Percentiles rank a stretch among this genome's conserved stretches.
These are phyloP conservation scores for Alloteropsis semialata DNA, from an alignment of 176 grass and related monocot species.

Conservation along the genomic window DNA sequence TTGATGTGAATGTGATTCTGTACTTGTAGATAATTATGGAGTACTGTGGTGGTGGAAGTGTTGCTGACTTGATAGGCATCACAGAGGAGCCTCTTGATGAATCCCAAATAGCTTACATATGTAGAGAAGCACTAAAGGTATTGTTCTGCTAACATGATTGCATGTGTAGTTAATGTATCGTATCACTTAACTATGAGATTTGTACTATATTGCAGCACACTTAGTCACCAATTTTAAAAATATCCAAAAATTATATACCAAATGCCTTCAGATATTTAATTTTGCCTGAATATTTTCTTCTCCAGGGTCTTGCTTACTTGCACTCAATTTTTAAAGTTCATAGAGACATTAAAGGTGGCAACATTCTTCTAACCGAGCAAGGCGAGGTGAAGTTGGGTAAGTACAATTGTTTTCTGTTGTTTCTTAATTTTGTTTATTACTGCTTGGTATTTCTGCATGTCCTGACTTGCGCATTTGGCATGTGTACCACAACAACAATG, in stretches of 20 bases:
- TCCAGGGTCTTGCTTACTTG: conserved; percentile 96
- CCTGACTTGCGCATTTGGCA: conserved; percentile 1
- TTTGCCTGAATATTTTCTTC: conserved; percentile 32
- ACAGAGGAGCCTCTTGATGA: conserved; percentile 94
- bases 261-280: conserved; percentile 25
- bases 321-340: conserved; percentile 99
- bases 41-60: conserved; percentile 97
- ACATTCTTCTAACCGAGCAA: conserved; percentile 97
- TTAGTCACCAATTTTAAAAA: background rate
- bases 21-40: conserved; percentile 94
- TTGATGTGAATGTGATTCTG: background rate
- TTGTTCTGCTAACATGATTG: background rate
- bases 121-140: conserved; percentile 97
- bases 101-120: conserved; percentile 98
- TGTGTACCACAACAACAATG: conserved; percentile 16
- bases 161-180: background rate
- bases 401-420: conserved; percentile 26
- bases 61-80: conserved; percentile 91
- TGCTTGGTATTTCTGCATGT: conserved; percentile 10
- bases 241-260: background rate
- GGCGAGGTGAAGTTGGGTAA: conserved; percentile 99
- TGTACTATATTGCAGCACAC: conserved; percentile 6
- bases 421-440: conserved; percentile 34
- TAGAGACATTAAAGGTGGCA: conserved; percentile 99
- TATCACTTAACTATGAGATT: background rate